A percentile compares a stretch with the other conserved stretches of the same genome.
These are phyloP conservation scores for Aspergillus terreus DNA, from an alignment of 2,329 filamentous ascomycete genomes.

Conservation along the genomic window DNA sequence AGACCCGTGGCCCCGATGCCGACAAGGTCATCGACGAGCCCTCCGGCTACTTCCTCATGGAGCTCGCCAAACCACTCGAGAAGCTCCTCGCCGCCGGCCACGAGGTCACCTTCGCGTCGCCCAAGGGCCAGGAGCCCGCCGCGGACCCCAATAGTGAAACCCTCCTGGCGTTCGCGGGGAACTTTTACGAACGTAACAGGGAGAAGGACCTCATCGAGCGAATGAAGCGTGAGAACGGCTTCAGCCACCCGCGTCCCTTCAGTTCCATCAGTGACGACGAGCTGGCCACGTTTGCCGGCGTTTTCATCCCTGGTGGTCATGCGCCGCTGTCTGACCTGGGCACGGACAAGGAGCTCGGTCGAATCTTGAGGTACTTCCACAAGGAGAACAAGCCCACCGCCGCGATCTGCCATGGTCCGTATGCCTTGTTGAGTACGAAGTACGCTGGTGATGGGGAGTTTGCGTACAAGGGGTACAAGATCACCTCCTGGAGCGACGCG, in stretches of 20 bases:
- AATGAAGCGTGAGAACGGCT: constrained; percentile 46
- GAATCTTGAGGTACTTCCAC: constrained; percentile 43
- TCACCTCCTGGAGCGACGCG: constrained; percentile 44
- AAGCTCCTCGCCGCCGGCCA: constrained; percentile 36
- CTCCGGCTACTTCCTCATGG: constrained; percentile 38
- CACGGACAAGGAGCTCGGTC: constrained; percentile 39
- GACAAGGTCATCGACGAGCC: constrained; percentile 26
- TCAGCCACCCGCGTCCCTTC: constrained; percentile 37
- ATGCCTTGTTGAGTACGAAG: constrained; percentile 43
- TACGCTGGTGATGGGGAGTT: constrained; percentile 33
- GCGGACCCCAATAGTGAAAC: constrained; percentile 43
- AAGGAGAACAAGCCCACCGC: constrained; percentile 41
- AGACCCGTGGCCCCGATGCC: constrained; percentile 19
- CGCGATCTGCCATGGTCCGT: constrained; percentile 47
- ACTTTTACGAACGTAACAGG: constrained; percentile 42
- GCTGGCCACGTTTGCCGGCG: constrained; percentile 35
- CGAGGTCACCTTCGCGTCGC: constrained; percentile 46
- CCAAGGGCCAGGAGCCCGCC: constrained; percentile 39
- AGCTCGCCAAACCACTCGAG: constrained; percentile 36
- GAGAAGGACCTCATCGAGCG: constrained; percentile 41
- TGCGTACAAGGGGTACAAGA: constrained; percentile 45
- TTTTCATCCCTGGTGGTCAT: constrained; percentile 47
- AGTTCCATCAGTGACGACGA: constrained; percentile 39
- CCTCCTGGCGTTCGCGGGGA: constrained; percentile 44
- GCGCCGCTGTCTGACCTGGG: constrained; percentile 43